A percentile compares a stretch with the other conserved stretches of the same genome.
phyloP scores from a whole-genome alignment of 225 moss, liverwort and hornwort genomes.

The Anthoceros angustus region DNA sequence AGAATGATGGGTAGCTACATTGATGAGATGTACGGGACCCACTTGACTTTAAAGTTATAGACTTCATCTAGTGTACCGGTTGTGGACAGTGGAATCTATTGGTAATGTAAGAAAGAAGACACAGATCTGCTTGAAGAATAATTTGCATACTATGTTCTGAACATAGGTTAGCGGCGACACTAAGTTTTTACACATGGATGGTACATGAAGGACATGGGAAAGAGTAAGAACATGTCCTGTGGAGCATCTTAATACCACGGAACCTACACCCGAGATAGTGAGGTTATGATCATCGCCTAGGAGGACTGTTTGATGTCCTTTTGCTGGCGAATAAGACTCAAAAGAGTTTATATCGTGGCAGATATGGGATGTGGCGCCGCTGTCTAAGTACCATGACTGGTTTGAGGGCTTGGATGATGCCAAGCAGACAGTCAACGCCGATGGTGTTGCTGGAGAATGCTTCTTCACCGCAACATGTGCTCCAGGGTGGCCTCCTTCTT shows the following conservation, averaged over 20 bases:
- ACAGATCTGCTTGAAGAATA: too few species aligned
- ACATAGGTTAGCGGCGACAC: too few species aligned
- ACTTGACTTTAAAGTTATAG: not conserved
- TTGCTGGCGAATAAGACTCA: not conserved
- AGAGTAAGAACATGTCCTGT: not conserved
- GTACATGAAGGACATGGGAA: not conserved
- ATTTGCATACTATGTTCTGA: too few species aligned
- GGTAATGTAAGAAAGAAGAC: too few species aligned
- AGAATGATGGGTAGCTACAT: not conserved
- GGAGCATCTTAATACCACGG: not conserved
- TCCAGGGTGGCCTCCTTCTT: too few species aligned
- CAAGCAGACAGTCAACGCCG: not conserved
- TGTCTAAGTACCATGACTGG: not conserved
- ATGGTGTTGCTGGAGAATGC: not conserved
- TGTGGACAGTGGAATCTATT: too few species aligned
- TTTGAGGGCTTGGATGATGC: not conserved
- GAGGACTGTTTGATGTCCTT: not conserved
- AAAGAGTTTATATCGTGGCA: not conserved
- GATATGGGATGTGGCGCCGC: not conserved
- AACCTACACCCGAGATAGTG: not conserved
- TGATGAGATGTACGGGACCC: not conserved
- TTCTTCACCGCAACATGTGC: not conserved
- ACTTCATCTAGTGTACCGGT: not conserved
- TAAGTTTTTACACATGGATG: not conserved
- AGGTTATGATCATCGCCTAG: not conserved